Conservation (phyloP, 2,329 filamentous ascomycete genomes). For the Coniosporium tulheliwenetii region DNA sequence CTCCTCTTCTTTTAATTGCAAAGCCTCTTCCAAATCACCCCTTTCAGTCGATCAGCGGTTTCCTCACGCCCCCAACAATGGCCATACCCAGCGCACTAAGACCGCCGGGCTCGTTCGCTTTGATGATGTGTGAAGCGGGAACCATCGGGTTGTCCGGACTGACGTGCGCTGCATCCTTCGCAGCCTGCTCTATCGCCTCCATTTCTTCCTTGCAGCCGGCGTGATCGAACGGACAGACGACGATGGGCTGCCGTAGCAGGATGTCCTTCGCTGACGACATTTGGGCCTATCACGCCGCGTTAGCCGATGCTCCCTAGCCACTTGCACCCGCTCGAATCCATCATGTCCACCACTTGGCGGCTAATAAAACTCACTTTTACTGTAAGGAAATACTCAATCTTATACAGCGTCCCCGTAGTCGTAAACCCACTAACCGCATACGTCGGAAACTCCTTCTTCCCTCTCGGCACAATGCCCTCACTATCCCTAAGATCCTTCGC, state of each 20-base stretch:
- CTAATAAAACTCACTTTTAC: slow-evolving; percentile 66
- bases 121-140: slow-evolving; percentile 70
- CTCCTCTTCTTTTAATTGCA: too few relatives aligned
- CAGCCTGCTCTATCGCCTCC: slow-evolving; percentile 93
- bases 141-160: slow-evolving; percentile 85
- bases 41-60: slow-evolving; percentile 48
- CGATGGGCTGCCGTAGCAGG: slow-evolving; percentile 74
- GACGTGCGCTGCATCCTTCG: slow-evolving; percentile 78
- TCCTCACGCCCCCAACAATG: slow-evolving; percentile 45
- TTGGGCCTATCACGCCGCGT: slow-evolving; percentile 49
- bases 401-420: slow-evolving; percentile 85
- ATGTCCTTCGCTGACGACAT: slow-evolving; percentile 82
- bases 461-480: slow-evolving; percentile 74
- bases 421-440: slow-evolving; percentile 86
- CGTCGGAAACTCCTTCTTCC: slow-evolving; percentile 74
- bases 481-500: slow-evolving; percentile 74
- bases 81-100: slow-evolving; percentile 44
- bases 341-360: too few relatives aligned
- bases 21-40: not conserved
- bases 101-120: slow-evolving; percentile 55
- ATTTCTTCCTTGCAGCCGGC: slow-evolving; percentile 96
- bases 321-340: too few relatives aligned
- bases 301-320: slow-evolving; percentile 2
- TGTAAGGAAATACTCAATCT: slow-evolving; percentile 91
- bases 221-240: slow-evolving; percentile 90